Evolutionary conservation across 768 basidiomycete species (phyloP), one percentile per base, ranked within the genome.

Genomic region (Cubamyces sp.): DNA sequence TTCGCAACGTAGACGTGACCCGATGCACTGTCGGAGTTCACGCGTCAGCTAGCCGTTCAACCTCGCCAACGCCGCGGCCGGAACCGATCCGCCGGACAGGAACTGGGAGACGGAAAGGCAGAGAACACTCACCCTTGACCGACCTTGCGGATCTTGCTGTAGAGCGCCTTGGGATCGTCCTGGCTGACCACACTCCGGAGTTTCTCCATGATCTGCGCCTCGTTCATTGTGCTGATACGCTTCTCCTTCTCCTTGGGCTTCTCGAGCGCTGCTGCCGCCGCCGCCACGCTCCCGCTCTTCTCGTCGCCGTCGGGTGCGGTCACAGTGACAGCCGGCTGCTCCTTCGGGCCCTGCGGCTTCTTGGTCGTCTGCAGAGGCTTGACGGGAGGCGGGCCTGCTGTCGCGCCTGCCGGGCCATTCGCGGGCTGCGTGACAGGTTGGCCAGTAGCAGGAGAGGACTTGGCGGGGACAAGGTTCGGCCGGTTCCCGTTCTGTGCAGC

Each of bases 1-100:
- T 97, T 98, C 11, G 97, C 96, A 23, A 98, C 96, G 71, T 96
- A 99, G 14, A 99, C 96, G 72, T 96, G 94, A 16, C 97, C 96
- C 18, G 96, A 98, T 3, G 96, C 96, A 68, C 96, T 97, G 68
- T 4, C 62, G 60, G 65, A 21, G 3, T 9, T 1, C 6, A 25
- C 46, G n/a, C 46, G 23, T 54, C 25, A 57, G 47, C 55, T 21
- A 25, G 50, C n/a, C 39, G 19, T 26, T 62, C 11, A 37, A 30
- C n/a, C 11, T 34, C 34, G 6, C 30, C 43, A 39, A 7, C 8
- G 3, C 4, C 19, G n/a, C 12, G 42, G 18, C 3, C n/a, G 26
- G 11, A 49, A 49, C 34, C 11, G 3, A 18, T 16, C 18, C 37
- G 8, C 3, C 26, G 3, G 37, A 11, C 49, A 48, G 42, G n/a